Conservation (phyloP, 1,284 basidiomycete genomes). For the Cutaneotrichosporon sp. region DNA sequence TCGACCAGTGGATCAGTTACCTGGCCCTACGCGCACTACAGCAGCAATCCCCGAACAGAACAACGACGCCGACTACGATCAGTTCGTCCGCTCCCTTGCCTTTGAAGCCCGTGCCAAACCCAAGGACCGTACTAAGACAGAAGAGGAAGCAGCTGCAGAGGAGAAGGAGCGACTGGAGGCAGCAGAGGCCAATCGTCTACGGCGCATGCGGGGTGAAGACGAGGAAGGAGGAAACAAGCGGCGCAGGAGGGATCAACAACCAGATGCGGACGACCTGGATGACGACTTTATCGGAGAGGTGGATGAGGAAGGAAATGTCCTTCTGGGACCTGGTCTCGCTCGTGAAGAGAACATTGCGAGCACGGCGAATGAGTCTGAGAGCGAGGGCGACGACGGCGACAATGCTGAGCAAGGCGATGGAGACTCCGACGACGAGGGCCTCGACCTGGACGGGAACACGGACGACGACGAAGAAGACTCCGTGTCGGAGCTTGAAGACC, state of each 20-base stretch:
- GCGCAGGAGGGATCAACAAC: constrained; percentile 25
- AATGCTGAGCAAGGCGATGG: constrained; percentile 30
- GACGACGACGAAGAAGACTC: constrained; percentile 35
- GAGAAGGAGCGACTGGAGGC: constrained; percentile 81
- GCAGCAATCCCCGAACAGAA: constrained; percentile 29
- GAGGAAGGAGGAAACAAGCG: constrained; percentile 53
- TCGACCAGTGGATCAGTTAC: constrained; percentile 31
- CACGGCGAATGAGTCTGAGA: constrained; percentile 34
- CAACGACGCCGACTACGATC: constrained; percentile 66
- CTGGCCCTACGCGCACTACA: constrained; percentile 51
- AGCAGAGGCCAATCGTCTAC: constrained; percentile 71
- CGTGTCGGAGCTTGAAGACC: constrained; percentile 30
- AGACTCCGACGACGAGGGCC: constrained; percentile 33
- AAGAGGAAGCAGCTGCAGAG: constrained; percentile 85
- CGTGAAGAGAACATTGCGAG: constrained; percentile 39
- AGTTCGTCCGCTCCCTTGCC: constrained; percentile 83
- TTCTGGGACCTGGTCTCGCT: constrained; percentile 54
- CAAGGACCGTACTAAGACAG: constrained; percentile 93
- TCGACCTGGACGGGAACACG: constrained; percentile 34
- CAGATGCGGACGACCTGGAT: constrained; percentile 74
- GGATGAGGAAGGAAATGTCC: constrained; percentile 53
- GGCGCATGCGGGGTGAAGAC: constrained; percentile 77
- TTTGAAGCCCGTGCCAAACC: constrained; percentile 92
- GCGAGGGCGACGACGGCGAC: constrained; percentile 30
- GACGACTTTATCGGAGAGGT: constrained; percentile 67